Evolutionary conservation across 164 flowering plant genomes (phyloP).

Genomic region (Akebia trifoliata): DNA sequence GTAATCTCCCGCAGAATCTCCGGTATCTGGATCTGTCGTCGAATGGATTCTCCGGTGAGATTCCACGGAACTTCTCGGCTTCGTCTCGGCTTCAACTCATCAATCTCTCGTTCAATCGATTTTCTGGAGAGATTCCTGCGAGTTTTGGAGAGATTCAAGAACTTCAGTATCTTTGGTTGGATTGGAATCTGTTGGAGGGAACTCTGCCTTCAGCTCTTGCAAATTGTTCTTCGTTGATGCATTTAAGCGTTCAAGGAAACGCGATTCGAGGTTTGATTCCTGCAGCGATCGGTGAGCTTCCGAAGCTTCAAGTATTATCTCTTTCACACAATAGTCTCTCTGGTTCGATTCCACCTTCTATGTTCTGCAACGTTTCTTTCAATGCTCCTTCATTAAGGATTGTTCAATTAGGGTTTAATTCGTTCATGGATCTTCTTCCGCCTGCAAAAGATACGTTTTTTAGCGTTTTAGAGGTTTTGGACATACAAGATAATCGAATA

Average conservation of each 20-base stretch:
- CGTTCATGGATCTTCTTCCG: slow-evolving; percentile 46
- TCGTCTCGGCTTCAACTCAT: slow-evolving; percentile 40
- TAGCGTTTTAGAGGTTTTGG: slow-evolving; percentile 47
- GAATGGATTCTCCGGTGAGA: slow-evolving; percentile 55
- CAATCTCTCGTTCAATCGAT: slow-evolving; percentile 60
- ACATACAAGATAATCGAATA: slow-evolving; percentile 56
- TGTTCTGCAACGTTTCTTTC: slow-evolving; percentile 41
- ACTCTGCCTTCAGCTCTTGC: slow-evolving; percentile 73
- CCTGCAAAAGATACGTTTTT: slow-evolving; percentile 28
- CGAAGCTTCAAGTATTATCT: slow-evolving; percentile 61
- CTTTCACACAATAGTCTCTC: slow-evolving; percentile 57
- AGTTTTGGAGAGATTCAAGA: slow-evolving; percentile 50
- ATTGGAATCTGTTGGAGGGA: slow-evolving; percentile 54
- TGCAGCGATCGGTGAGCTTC: slow-evolving; percentile 47
- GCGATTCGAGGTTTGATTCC: slow-evolving; percentile 57
- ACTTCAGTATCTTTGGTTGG: slow-evolving; percentile 66
- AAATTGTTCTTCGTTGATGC: slow-evolving; percentile 65
- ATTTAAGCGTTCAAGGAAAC: slow-evolving; percentile 66
- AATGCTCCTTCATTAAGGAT: slow-evolving; percentile 43
- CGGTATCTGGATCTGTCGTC: slow-evolving; percentile 48
- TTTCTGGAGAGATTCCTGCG: slow-evolving; percentile 64
- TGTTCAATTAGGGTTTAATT: slow-evolving; percentile 61
- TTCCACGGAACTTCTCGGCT: slow-evolving; percentile 41
- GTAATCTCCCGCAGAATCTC: slow-evolving; percentile 27
- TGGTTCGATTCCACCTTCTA: slow-evolving; percentile 48